A percentile compares a stretch with the other conserved stretches of the same genome.
phyloP scores from a whole-genome alignment of 2,329 filamentous ascomycete species.

The Mycogone perniciosa region DNA sequence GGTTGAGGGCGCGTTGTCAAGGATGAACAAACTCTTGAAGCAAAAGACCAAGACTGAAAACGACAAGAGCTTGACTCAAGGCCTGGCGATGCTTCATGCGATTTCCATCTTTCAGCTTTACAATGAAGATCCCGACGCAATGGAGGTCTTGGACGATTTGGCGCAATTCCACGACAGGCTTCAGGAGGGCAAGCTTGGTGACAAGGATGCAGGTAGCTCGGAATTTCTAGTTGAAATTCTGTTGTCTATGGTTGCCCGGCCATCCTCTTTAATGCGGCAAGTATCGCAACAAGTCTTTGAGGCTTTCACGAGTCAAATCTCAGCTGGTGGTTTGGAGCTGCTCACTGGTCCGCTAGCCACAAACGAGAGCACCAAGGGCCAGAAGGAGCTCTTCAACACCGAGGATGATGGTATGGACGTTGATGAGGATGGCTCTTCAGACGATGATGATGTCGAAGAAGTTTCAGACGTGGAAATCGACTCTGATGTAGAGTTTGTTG shows the following conservation, averaged over 20 bases:
- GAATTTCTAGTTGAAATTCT: conserved; percentile 80
- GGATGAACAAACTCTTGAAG: conserved; percentile 48
- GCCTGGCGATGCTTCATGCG: conserved; percentile 74
- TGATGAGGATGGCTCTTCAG: conserved; percentile 38
- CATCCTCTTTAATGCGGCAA: conserved; percentile 76
- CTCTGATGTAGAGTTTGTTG: conserved; percentile 45
- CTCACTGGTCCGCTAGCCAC: conserved; percentile 64
- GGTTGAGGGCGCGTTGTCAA: conserved; percentile 44
- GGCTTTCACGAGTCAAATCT: conserved; percentile 71
- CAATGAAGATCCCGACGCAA: conserved; percentile 79
- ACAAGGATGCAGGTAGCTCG: conserved; percentile 52
- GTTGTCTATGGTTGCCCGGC: conserved; percentile 81
- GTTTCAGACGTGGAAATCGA: conserved; percentile 37
- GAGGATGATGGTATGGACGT: conserved; percentile 54
- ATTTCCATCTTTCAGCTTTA: conserved; percentile 84
- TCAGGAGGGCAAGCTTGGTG: conserved; percentile 38
- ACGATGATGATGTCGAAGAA: conserved; percentile 35
- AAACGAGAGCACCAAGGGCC: conserved; percentile 75
- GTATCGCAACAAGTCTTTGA: conserved; percentile 85
- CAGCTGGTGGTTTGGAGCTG: conserved; percentile 61
- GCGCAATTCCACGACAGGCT: conserved; percentile 65
- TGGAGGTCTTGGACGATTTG: conserved; percentile 77
- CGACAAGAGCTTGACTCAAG: conserved; percentile 44
- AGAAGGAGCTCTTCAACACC: conserved; percentile 76
- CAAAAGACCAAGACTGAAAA: conserved; percentile 27